These are phyloP conservation scores for Irpex sp. DNA, from an alignment of 1,284 basidiomycete genomes.

Conservation along the genomic window DNA sequence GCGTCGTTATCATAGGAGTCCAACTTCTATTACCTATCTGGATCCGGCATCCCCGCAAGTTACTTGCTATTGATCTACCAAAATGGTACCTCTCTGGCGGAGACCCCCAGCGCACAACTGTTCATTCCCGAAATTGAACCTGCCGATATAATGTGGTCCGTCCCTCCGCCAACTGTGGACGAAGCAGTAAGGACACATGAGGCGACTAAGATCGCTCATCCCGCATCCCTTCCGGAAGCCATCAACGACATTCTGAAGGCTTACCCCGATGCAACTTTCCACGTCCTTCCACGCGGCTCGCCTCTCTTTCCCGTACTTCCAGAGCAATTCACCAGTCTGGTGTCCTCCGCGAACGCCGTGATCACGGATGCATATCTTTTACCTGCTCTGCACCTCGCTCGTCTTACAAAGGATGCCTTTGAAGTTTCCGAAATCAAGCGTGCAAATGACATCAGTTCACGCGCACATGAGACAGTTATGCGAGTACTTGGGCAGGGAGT, in stretches of 20 bases:
- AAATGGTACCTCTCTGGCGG: conserved; percentile 42
- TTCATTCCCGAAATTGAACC: conserved; percentile 74
- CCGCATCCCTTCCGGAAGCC: conserved; percentile 44
- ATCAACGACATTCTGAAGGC: conserved; percentile 53
- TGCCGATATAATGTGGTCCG: conserved; percentile 81
- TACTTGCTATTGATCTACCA: conserved; percentile 64
- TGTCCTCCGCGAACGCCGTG: conserved; percentile 28
- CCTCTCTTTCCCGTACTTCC: conserved; percentile 53
- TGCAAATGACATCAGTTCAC: conserved; percentile 82
- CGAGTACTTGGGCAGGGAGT: conserved; percentile 79
- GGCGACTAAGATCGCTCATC: conserved; percentile 52
- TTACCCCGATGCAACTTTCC: conserved; percentile 55
- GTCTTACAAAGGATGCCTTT: conserved; percentile 70
- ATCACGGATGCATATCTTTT: conserved; percentile 62
- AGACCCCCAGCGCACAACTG: conserved; percentile 51
- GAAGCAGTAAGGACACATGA: conserved; percentile 55
- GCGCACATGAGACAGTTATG: conserved; percentile 89
- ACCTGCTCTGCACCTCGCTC: conserved; percentile 69
- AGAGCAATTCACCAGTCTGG: conserved; percentile 36
- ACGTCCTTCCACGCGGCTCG: conserved; percentile 57
- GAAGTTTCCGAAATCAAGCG: conserved; percentile 75
- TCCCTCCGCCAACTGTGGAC: conserved; percentile 72
- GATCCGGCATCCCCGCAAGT: conserved; percentile 70
- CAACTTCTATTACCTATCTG: conserved; percentile 87
- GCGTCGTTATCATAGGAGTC: conserved; percentile 49